Evolutionary conservation across 2,329 filamentous ascomycete species (phyloP), one percentile per base, ranked within the genome.

Genomic region (Pseudogymnoascus sp.): DNA sequence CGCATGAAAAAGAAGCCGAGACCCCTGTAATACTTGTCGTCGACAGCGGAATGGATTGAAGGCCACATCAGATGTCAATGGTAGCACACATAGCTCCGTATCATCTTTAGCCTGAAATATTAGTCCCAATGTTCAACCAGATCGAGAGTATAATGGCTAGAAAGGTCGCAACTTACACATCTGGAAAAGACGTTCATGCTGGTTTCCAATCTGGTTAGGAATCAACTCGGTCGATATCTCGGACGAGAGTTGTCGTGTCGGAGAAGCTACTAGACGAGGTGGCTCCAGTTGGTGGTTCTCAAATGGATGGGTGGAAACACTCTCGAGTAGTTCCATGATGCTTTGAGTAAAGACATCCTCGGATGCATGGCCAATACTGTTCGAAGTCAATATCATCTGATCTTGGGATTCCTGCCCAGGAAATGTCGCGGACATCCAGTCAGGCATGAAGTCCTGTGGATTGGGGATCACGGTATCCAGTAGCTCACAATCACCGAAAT

Each of bases 41-140:
- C 69, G 64, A 63, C 69, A 71, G 3, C 74, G 72, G 51, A 76
- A 76, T 0, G 75, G 75, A 60, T 76, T 76, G 19, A 69, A 66
- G 11, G 68, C 63, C 31, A 71, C 72, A 62, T 75, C 74, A 8
- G 68, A 67, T 0, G 74, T 76, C 6, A 76, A 48, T 0, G 74
- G 75, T 16, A 75, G 65, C 10, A 75, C 64, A 48, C 74, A 76
- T 37, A 75, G 74, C 23, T 75, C 74, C 39, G 71, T 67, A 61
- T 76, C 73, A 63, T 75, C 74, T 75, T 60, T 16, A 34, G 19
- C 16, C 13, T 31, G 39, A 19, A 37, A n/a, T 48, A 45, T 67
- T 62, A 64, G 63, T 11, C 10, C 41, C 11, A 39, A n/a, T 4
- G 6, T 25, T 34, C 28, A 8, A 39, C 19, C 4, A 48, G 25